Percentiles rank a stretch among this genome's conserved stretches.
These are phyloP conservation scores for Neopestalotiopsis rosae DNA, from an alignment of 2,329 filamentous ascomycete species.

Conservation along the genomic window DNA sequence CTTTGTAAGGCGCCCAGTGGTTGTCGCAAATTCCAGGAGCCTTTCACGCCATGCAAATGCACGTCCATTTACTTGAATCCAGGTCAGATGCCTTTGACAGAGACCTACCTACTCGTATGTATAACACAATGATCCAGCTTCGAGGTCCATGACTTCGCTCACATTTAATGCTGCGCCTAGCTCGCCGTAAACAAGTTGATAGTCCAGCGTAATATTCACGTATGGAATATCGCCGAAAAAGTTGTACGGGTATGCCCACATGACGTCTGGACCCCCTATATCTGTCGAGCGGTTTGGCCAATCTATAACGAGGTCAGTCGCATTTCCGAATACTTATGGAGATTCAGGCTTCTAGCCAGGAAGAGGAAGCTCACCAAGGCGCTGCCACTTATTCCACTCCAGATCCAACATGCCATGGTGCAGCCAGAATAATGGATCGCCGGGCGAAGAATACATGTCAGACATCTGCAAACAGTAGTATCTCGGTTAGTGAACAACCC, in stretches of 20 bases:
- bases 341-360: no score
- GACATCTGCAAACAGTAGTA: constrained; percentile 19
- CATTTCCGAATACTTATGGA: background rate
- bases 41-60: no score
- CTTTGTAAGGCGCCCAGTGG: no score
- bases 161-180: constrained; percentile 20
- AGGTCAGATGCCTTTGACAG: background rate
- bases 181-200: constrained; percentile 21
- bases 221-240: constrained; percentile 37
- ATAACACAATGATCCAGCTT: constrained; percentile 21
- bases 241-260: constrained; percentile 38
- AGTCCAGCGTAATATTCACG: constrained; percentile 39
- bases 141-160: constrained; percentile 23
- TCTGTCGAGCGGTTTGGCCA: constrained; percentile 34
- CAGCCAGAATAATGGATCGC: constrained; percentile 40
- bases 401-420: constrained; percentile 34
- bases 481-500: constrained; percentile 23
- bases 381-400: constrained; percentile 37
- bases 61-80: no score
- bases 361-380: constrained; percentile 23
- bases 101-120: constrained; percentile 21
- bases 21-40: no score
- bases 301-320: constrained; percentile 19
- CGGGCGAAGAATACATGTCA: constrained; percentile 24
- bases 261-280: constrained; percentile 38